Evolutionary conservation across 306 rosid species (phyloP).

Genomic region (Gastrolobium villosum): DNA sequence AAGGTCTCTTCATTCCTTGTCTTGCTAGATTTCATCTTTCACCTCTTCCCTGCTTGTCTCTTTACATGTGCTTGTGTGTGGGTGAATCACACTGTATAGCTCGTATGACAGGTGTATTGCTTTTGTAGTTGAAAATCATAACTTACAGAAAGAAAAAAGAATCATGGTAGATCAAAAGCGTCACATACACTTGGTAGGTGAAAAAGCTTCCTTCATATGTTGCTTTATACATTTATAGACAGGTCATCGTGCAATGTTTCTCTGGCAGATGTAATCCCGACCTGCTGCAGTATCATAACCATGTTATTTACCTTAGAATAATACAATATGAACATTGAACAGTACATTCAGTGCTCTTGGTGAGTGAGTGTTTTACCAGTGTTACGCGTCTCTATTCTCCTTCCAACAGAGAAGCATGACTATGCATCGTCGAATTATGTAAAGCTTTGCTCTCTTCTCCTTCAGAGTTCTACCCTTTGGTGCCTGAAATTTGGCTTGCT

Average conservation of each 20-base stretch:
- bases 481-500: conserved; percentile 43
- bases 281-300: conserved; percentile 40
- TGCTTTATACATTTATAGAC: conserved; percentile 25
- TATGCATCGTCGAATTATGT: conserved; percentile 60
- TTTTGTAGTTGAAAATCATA: conserved; percentile 35
- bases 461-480: conserved; percentile 55
- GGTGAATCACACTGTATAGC: conserved; percentile 43
- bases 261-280: conserved; percentile 30
- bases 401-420: conserved; percentile 66
- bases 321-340: conserved; percentile 44
- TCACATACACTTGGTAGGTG: conserved; percentile 30
- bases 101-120: conserved; percentile 33
- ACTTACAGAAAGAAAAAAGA: conserved; percentile 46
- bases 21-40: conserved; percentile 37
- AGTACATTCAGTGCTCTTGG: conserved; percentile 23
- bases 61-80: conserved; percentile 39
- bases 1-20: conserved; percentile 11
- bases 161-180: conserved; percentile 31
- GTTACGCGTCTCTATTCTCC: conserved; percentile 53
- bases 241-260: conserved; percentile 44
- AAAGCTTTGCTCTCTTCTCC: conserved; percentile 62
- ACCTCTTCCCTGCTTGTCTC: conserved; percentile 20
- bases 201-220: conserved; percentile 40
- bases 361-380: conserved; percentile 46
- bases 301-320: conserved; percentile 29